Evolutionary conservation across 1,139 yeast species (phyloP).

Genomic region (Magnusiomyces tetraspermus): DNA sequence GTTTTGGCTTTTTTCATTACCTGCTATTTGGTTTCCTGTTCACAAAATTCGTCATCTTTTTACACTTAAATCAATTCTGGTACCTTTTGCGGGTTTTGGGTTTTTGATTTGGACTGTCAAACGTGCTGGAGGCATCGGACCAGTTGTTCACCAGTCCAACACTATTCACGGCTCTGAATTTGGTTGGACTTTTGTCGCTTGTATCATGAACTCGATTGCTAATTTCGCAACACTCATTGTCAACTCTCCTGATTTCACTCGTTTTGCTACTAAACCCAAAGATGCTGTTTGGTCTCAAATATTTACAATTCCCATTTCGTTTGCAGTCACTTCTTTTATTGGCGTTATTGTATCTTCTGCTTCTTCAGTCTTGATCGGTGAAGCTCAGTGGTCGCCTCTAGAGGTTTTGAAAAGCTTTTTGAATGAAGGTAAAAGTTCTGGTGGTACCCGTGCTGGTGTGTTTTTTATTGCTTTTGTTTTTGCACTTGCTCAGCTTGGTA

Average conservation of each 20-base stretch:
- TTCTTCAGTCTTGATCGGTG: conserved; percentile 57
- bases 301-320: conserved; percentile 63
- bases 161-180: conserved; percentile 46
- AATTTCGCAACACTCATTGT: conserved; percentile 80
- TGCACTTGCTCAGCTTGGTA: conserved; percentile 79
- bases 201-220: conserved; percentile 73
- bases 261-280: conserved; percentile 55
- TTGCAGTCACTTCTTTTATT: conserved; percentile 71
- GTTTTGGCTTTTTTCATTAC: conserved; percentile 68
- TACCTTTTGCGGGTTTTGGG: conserved; percentile 72
- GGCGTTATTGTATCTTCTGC: conserved; percentile 86
- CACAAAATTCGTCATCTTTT: conserved; percentile 73
- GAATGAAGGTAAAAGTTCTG: conserved; percentile 40
- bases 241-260: conserved; percentile 84
- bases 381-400: conserved; percentile 76
- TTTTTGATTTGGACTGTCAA: conserved; percentile 74
- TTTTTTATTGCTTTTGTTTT: conserved; percentile 70
- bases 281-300: conserved; percentile 47
- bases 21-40: conserved; percentile 73
- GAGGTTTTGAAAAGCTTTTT: conserved; percentile 63
- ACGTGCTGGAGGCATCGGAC: conserved; percentile 67
- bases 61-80: conserved; percentile 64
- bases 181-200: conserved; percentile 74
- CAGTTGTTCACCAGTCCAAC: conserved; percentile 47
- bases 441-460: conserved; percentile 79